A percentile compares a stretch with the other conserved stretches of the same genome.
Conservation (phyloP, 2,329 filamentous ascomycete genomes). For the Penicillium capsulatum region DNA sequence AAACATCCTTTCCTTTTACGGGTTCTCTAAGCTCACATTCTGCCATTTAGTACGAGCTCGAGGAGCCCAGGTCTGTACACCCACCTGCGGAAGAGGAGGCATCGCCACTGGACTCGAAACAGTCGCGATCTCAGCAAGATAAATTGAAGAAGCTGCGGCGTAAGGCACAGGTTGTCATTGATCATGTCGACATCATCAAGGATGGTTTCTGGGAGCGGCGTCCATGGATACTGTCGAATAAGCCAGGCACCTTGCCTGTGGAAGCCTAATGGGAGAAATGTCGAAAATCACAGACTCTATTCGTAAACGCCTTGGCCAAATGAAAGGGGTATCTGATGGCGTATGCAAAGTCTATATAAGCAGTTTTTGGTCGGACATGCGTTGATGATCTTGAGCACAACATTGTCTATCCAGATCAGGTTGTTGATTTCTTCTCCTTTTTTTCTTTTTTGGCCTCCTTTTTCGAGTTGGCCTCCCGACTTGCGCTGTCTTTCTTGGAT, state of each 20-base stretch:
- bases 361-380: slow-evolving; percentile 1
- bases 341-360: slow-evolving; percentile 18
- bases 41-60: slow-evolving; percentile 60
- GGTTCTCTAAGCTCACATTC: not conserved
- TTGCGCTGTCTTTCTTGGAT: slow-evolving; percentile 22
- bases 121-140: slow-evolving; percentile 76
- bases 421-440: slow-evolving; percentile 27
- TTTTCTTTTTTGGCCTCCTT: slow-evolving; percentile 49
- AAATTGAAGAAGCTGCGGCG: slow-evolving; percentile 74
- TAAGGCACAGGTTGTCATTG: slow-evolving; percentile 75
- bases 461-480: slow-evolving; percentile 34
- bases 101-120: slow-evolving; percentile 41
- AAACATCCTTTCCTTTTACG: slow-evolving; percentile 8
- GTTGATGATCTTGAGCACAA: too few species aligned
- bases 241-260: slow-evolving; percentile 66
- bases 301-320: slow-evolving; percentile 12
- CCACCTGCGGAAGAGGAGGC: slow-evolving; percentile 15
- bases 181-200: slow-evolving; percentile 90
- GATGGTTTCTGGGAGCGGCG: slow-evolving; percentile 88
- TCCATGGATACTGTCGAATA: slow-evolving; percentile 77
- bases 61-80: slow-evolving; percentile 49
- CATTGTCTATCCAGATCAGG: too few species aligned
- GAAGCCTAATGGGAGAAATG: slow-evolving; percentile 10
- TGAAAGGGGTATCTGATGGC: slow-evolving; percentile 34
- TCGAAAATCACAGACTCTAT: too few species aligned